Conservation (phyloP, 495 filamentous ascomycete species). For the Neurospora sp. region DNA sequence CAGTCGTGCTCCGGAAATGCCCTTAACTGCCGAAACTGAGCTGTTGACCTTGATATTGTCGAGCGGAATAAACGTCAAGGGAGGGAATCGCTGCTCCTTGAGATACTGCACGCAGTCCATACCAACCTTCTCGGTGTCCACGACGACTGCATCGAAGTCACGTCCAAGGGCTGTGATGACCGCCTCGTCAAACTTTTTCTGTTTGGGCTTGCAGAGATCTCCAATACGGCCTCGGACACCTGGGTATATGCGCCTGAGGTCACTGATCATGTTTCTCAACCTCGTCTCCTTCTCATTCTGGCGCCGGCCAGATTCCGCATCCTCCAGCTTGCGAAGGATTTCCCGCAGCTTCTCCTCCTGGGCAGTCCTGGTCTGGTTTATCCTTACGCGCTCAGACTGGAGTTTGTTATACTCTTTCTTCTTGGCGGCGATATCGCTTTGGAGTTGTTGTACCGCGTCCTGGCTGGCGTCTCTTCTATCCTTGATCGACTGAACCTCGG, state of each 20-base stretch:
- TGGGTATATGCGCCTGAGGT: conserved; percentile 83
- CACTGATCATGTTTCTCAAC: conserved; percentile 67
- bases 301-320: conserved; percentile 72
- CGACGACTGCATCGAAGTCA: conserved; percentile 87
- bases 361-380: conserved; percentile 71
- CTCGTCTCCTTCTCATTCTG: conserved; percentile 72
- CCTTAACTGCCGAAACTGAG: conserved; percentile 81
- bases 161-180: conserved; percentile 87
- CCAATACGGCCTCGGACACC: conserved; percentile 85
- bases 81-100: conserved; percentile 74
- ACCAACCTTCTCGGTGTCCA: conserved; percentile 92
- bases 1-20: conserved; percentile 71
- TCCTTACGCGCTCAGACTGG: conserved; percentile 72
- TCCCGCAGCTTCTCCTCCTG: conserved; percentile 84
- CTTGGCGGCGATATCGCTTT: conserved; percentile 73
- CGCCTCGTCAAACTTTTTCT: conserved; percentile 90
- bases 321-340: conserved; percentile 64
- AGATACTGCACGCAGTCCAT: conserved; percentile 92
- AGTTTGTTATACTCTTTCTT: conserved; percentile 82
- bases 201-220: conserved; percentile 89
- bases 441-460: conserved; percentile 51
- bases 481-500: conserved; percentile 57
- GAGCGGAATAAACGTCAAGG: conserved; percentile 86
- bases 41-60: conserved; percentile 94
- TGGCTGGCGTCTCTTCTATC: conserved; percentile 55